Base-by-base conservation (phyloP, 2,329 filamentous ascomycete species). In the Rachicladosporium sp. region DNA sequence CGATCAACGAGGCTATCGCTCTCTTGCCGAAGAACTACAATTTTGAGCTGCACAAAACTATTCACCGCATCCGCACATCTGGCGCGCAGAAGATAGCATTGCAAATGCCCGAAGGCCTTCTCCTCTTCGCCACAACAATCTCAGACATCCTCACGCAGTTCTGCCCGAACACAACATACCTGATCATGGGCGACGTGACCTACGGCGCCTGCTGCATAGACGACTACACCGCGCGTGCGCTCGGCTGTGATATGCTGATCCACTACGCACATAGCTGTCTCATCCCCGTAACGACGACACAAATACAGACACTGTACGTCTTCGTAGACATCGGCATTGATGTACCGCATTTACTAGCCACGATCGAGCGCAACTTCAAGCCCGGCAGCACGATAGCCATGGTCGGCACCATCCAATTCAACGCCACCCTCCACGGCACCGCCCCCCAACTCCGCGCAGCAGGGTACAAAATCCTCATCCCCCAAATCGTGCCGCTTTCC, bases 181-280 rank as follows among this genome's bases (percentile, higher is more conserved):
- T 96, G 39, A 98, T 98, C 60, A 98, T 98, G 91, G 91, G 91
- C 45, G 91, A 98, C 59, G 91, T 98, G 32, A 98, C 91, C 1
- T 98, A 98, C 60, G 91, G 91, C 46, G 91, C 91, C 13, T 98
- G 91, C 68, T 98, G 91, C 58, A 95, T 98, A 52, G 91, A 98
- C 59, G 91, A 98, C 64, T 98, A 93, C 64, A 98, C 91, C 0
- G 93, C 91, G 1, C 73, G 89, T 33, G 91, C 93, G 1, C 73
- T 98, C 12, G 91, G 87, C 2, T 98, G 91, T 59, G 91, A 98
- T 52, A 68, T 98, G 5, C 71, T 98, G 7, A 84, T 98, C 1
- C 91, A 98, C 65, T 98, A 98, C 58, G 91, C 91, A 1, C 91
- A 98, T 64, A 93, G 84, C 57, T 98, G 91, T 53, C 71, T 98